phyloP scores from a whole-genome alignment of 495 filamentous ascomycete genomes.

The Pseudomonodictys pantanalensis region DNA sequence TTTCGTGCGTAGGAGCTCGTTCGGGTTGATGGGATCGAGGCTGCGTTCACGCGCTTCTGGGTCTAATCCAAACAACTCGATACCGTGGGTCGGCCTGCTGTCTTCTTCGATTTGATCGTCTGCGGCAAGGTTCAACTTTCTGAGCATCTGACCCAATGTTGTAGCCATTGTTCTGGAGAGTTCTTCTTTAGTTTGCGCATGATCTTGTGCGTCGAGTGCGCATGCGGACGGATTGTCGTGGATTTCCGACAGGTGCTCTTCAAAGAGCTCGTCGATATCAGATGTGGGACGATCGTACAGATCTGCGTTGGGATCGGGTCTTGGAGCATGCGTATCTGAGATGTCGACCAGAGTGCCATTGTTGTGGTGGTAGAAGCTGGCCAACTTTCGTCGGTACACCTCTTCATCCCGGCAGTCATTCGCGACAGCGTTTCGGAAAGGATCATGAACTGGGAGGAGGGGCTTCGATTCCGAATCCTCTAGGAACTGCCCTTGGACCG shows the following conservation, averaged over 20 bases:
- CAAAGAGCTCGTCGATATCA: background rate
- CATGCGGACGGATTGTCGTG: background rate
- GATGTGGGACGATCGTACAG: background rate
- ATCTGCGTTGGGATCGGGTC: background rate
- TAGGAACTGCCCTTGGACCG: background rate
- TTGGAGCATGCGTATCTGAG: background rate
- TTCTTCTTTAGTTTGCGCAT: background rate
- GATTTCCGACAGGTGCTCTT: background rate
- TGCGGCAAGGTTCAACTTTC: background rate
- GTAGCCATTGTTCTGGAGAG: background rate
- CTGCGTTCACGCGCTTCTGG: no score
- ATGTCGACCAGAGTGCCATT: background rate
- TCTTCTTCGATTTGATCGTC: background rate
- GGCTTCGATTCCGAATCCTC: background rate
- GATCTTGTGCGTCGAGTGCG: background rate
- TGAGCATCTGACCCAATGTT: conserved; percentile 6
- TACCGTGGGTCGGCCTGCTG: no score
- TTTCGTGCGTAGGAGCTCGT: no score
- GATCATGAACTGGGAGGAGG: background rate
- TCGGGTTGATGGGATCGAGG: no score
- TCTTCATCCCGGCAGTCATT: background rate
- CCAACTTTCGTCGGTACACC: background rate
- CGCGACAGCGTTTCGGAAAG: background rate
- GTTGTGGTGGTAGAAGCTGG: background rate
- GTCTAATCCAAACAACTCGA: no score